Evolutionary conservation across 106 monocot species (phyloP), one percentile per base, ranked within the genome.

Genomic region (Acanthochlamys bracteata): DNA sequence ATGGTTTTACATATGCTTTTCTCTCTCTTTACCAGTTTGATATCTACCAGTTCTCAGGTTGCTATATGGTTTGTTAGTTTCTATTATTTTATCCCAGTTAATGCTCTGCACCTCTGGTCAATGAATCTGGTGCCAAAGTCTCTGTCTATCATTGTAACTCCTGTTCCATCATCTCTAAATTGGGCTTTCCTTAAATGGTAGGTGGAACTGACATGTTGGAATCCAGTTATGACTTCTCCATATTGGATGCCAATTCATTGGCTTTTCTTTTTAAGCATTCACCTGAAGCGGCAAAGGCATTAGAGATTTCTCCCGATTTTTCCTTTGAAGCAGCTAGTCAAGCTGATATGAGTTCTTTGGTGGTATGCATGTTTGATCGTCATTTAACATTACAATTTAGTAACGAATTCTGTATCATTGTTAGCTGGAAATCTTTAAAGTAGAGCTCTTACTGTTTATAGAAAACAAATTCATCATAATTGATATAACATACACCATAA

Each of bases 181-280:
- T 24, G n/a, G 20, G 46, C 46, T 21, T 39, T 61, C 42, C 13
- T 53, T 14, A 6, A 42, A 62, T 69, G 39, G 55, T 85, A 98
- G 92, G 73, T 81, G 72, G 74, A 41, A 74, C 65, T 74, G 77
- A 58, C 57, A 60, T 98, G 56, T 55, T 83, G 57, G 76, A 81
- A 22, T 85, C 92, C 54, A 88, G 73, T 67, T 98, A 88, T 79
- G 98, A 84, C 4, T 88, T 98, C 57, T 76, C 96, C 55, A 80
- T 88, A 15, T 71, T 88, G 16, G 96, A 98, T 98, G 71, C 96
- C 52, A 98, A 98, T 70, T 76, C 88, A 21, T 79, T 98, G 74
- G 57, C 63, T 59, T 98, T 91, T 83, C 72, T 91, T 64, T 91
- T 98, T 75, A 81, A 92, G 62, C 43, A 92, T 81, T 78, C 85